These are phyloP conservation scores for Monilinia laxa DNA, from an alignment of 2,329 filamentous ascomycete genomes.

Conservation along the genomic window DNA sequence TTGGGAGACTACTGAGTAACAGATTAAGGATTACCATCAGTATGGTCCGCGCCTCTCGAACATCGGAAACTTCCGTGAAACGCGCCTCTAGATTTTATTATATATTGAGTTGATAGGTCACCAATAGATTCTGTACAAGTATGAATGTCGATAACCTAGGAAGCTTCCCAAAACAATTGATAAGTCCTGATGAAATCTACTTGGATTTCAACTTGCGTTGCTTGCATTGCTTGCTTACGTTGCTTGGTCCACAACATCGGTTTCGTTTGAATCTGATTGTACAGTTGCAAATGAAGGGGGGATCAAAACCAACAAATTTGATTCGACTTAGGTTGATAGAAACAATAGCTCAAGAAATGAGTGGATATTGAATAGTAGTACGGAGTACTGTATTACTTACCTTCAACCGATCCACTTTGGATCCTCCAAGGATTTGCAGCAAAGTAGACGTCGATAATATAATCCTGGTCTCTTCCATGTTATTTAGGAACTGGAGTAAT, in stretches of 20 bases:
- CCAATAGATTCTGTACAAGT: neutral
- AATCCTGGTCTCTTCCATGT: neutral
- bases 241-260: neutral
- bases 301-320: neutral
- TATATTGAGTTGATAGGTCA: neutral
- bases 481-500: neutral
- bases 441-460: neutral
- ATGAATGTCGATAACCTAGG: neutral
- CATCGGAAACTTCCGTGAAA: conserved; percentile 10
- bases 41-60: conserved; percentile 8
- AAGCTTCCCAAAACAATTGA: neutral
- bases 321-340: neutral
- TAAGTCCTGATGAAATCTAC: neutral
- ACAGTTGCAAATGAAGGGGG: neutral
- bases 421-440: conserved; percentile 4
- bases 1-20: neutral
- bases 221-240: no score
- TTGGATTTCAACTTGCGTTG: conserved; percentile 1
- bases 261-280: neutral
- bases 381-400: neutral
- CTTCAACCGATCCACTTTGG: conserved; percentile 2
- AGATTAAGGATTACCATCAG: conserved; percentile 12
- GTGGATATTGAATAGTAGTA: neutral
- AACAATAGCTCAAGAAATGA: conserved; percentile 1
- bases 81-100: neutral